phyloP scores from a whole-genome alignment of 2,329 filamentous ascomycete species.

The Fusarium torulosum region DNA sequence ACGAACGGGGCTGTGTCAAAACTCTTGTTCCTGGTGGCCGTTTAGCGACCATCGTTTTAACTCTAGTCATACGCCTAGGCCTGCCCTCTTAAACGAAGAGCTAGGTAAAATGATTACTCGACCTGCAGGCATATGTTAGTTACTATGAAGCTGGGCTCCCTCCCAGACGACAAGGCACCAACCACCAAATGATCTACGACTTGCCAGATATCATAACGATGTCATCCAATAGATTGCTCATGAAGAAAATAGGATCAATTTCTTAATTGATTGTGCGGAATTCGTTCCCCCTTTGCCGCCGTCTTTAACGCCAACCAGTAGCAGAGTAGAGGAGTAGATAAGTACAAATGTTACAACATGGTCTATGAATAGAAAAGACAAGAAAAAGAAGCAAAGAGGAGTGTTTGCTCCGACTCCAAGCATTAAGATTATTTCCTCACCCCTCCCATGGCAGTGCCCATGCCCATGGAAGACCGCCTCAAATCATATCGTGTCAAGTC shows the following conservation, averaged over 20 bases:
- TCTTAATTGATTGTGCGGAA: slow-evolving; percentile 25
- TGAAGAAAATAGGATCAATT: slow-evolving; percentile 2
- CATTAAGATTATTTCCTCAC: slow-evolving; percentile 9
- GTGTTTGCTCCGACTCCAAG: not conserved
- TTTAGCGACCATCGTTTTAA: not conserved
- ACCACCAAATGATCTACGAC: not conserved
- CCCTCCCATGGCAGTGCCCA: too few relatives aligned
- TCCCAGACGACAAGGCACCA: not conserved
- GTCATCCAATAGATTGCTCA: not conserved
- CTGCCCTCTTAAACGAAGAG: not conserved
- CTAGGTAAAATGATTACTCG: not conserved
- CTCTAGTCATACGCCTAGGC: not conserved
- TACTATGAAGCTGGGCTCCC: not conserved
- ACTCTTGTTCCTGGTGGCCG: not conserved
- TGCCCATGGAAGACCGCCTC: slow-evolving; percentile 1
- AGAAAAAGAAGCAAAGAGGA: not conserved
- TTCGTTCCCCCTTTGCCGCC: slow-evolving; percentile 9
- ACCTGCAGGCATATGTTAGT: not conserved
- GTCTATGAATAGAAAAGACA: slow-evolving; percentile 39
- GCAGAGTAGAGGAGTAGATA: slow-evolving; percentile 20
- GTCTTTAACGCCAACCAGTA: slow-evolving; percentile 33
- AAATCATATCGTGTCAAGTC: slow-evolving; percentile 23
- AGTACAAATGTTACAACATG: slow-evolving; percentile 21
- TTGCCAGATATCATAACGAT: not conserved
- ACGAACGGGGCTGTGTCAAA: not conserved